A percentile compares a stretch with the other conserved stretches of the same genome.
Evolutionary conservation across 176 grass and related monocot genomes (phyloP).

Genomic region (sorghum (Sorghum bicolor)): Sorghum_bicolor_NCBIv3 NC_012877.2:47689001-47689500

Average conservation of each 20-base stretch:
- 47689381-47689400: constrained; percentile 98
- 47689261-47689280: constrained; percentile 85
- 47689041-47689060: constrained; percentile 90
- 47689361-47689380: constrained; percentile 75
- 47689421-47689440: constrained; percentile 79
- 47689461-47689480: constrained; percentile 40
- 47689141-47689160: constrained; percentile 36
- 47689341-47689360: constrained; percentile 75
- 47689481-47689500: constrained; percentile 59
- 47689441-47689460: constrained; percentile 91
- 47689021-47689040: constrained; percentile 95
- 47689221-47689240: constrained; percentile 65
- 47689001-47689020: constrained; percentile 65
- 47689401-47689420: constrained; percentile 78
- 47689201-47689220: constrained; percentile 42
- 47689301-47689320: constrained; percentile 51
- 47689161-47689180: constrained; percentile 53
- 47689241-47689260: constrained; percentile 85
- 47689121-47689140: neutral
- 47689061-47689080: constrained; percentile 74
- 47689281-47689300: constrained; percentile 66
- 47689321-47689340: constrained; percentile 83
- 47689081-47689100: constrained; percentile 82
- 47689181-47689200: constrained; percentile 59
- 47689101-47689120: constrained; percentile 55